Conservation (phyloP, 177 flowering plant genomes). For the Telopea speciosissima region DNA sequence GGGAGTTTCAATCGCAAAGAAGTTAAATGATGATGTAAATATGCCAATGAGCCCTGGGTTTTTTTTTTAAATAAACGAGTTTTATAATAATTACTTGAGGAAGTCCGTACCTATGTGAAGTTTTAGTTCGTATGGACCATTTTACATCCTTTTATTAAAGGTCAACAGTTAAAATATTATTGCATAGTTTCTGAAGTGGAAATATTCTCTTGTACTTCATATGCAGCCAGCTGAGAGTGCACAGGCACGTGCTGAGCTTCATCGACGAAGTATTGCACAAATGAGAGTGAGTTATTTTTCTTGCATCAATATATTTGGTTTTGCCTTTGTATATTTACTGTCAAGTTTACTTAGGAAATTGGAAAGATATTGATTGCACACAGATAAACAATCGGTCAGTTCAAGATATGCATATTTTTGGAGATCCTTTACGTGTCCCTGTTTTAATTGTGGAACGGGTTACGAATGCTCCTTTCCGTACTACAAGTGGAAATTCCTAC, state of each 20-base stretch:
- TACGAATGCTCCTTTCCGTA: conserved; percentile 56
- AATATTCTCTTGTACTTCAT: conserved; percentile 9
- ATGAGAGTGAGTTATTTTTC: conserved; percentile 57
- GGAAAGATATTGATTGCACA: conserved; percentile 10
- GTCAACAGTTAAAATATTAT: neutral
- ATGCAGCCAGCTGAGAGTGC: conserved; percentile 77
- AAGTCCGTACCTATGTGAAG: conserved; percentile 3
- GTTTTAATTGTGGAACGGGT: conserved; percentile 79
- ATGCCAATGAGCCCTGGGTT: neutral
- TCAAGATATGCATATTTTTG: conserved; percentile 91
- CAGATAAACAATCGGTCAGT: conserved; percentile 86
- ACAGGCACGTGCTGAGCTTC: conserved; percentile 84
- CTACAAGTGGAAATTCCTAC: conserved; percentile 61
- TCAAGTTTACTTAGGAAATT: neutral
- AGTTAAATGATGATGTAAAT: conserved; percentile 64
- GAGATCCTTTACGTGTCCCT: conserved; percentile 75
- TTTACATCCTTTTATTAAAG: neutral
- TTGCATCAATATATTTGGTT: neutral
- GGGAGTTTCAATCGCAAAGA: conserved; percentile 45
- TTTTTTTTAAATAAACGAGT: neutral
- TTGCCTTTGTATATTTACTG: neutral
- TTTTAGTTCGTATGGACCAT: conserved; percentile 1
- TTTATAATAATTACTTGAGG: neutral
- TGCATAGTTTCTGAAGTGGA: neutral
- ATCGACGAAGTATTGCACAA: conserved; percentile 87